phyloP scores from a whole-genome alignment of 495 filamentous ascomycete genomes.

The Daldinia bambusicola region DNA sequence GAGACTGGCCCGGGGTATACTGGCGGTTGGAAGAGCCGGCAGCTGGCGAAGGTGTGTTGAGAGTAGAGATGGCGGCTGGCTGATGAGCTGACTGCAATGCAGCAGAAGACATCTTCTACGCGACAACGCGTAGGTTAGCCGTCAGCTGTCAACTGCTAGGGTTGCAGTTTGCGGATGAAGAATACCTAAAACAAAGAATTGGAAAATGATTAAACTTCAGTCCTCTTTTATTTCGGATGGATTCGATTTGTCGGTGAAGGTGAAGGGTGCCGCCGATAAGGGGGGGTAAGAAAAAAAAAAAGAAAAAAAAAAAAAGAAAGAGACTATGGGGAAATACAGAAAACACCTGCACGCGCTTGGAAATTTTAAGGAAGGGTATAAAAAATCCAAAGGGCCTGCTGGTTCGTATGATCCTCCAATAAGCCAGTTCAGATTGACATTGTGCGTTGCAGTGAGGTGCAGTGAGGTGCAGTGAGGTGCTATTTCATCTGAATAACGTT shows the following conservation, averaged over 20 bases:
- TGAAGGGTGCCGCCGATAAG: constrained; percentile 9
- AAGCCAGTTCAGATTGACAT: constrained; percentile 43
- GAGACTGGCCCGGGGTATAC: constrained; percentile 42
- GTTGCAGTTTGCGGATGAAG: constrained; percentile 11
- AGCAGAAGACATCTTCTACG: constrained; percentile 65
- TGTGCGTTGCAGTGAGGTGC: constrained; percentile 39
- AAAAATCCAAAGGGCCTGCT: constrained; percentile 42
- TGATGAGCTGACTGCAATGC: constrained; percentile 66
- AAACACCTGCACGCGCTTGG: constrained; percentile 30
- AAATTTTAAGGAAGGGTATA: constrained; percentile 14
- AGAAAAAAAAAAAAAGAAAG: constrained; percentile 5
- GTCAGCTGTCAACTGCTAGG: neutral
- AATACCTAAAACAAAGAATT: constrained; percentile 21
- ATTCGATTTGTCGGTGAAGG: constrained; percentile 25
- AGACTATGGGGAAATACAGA: constrained; percentile 13
- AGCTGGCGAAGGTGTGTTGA: constrained; percentile 59
- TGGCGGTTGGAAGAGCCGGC: constrained; percentile 53
- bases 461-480: constrained; percentile 34
- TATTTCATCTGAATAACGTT: constrained; percentile 40
- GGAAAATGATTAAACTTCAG: neutral
- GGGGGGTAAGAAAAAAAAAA: constrained; percentile 7
- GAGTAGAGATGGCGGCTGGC: constrained; percentile 57
- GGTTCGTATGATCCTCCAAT: constrained; percentile 49
- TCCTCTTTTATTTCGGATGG: constrained; percentile 10
- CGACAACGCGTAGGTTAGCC: constrained; percentile 40